Evolutionary conservation across 208 protist genomes (phyloP).

Genomic region (Acanthamoeba triangularis): DNA sequence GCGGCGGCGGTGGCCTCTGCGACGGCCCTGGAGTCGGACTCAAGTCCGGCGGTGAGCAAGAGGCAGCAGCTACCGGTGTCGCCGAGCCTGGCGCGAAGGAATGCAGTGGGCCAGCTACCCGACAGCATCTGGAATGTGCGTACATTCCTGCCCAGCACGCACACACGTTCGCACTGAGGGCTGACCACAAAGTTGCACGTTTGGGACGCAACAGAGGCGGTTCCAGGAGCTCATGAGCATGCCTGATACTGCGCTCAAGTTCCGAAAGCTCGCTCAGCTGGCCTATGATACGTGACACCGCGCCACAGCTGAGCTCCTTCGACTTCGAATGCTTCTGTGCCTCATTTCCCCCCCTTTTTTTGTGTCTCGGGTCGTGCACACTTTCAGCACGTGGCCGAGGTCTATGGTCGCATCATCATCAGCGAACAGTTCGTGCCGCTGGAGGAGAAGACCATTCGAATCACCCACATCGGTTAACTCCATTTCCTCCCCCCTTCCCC

Average conservation of each 20-base stretch:
- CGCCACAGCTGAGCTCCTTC: not conserved
- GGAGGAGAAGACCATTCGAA: slow-evolving; percentile 52
- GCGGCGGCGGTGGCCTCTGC: too few species aligned
- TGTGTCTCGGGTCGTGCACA: not conserved
- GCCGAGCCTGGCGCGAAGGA: not conserved
- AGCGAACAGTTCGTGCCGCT: slow-evolving; percentile 71
- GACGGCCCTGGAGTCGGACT: not conserved
- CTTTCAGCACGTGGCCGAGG: slow-evolving; percentile 68
- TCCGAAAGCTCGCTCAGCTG: slow-evolving; percentile 46
- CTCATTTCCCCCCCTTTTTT: not conserved
- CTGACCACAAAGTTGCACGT: not conserved
- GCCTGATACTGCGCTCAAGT: slow-evolving; percentile 30
- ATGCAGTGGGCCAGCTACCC: not conserved
- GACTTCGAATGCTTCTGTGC: not conserved
- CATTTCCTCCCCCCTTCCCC: too few species aligned
- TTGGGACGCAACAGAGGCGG: not conserved
- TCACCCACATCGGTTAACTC: slow-evolving; percentile 12
- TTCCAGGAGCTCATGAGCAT: slow-evolving; percentile 60
- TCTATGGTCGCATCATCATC: slow-evolving; percentile 74
- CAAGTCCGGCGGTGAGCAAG: not conserved
- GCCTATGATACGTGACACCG: slow-evolving; percentile 58
- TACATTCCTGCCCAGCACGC: not conserved
- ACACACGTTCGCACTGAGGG: not conserved
- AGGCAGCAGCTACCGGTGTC: not conserved
- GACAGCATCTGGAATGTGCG: slow-evolving; percentile 62